Percentiles rank a stretch among this genome's conserved stretches.
Evolutionary conservation across 2,329 filamentous ascomycete species (phyloP).

Genomic region (Botrytis aclada): DNA sequence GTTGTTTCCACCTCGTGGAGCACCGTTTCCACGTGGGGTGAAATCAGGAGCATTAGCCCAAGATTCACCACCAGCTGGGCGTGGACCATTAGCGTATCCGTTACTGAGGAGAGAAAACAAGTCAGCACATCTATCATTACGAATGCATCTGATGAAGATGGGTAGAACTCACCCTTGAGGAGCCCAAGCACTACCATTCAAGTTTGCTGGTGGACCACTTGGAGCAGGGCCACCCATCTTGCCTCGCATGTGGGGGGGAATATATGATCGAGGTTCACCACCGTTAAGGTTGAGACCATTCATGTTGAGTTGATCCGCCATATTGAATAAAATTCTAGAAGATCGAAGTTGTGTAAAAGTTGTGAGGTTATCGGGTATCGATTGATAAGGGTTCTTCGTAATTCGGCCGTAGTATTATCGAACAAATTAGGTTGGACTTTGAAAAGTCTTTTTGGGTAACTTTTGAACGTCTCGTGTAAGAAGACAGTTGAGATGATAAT

Average conservation of each 20-base stretch:
- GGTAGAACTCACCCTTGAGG: conserved; percentile 48
- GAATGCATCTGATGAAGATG: neutral
- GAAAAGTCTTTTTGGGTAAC: conserved; percentile 12
- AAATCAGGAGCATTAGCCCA: conserved; percentile 41
- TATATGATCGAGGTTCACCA: conserved; percentile 66
- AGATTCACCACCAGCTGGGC: conserved; percentile 35
- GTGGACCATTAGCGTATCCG: conserved; percentile 41
- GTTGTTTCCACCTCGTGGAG: conserved; percentile 40
- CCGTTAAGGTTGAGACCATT: conserved; percentile 63
- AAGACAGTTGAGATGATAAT: conserved; percentile 32
- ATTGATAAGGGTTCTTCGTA: conserved; percentile 2
- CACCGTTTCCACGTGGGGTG: conserved; percentile 36
- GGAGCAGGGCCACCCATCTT: conserved; percentile 44
- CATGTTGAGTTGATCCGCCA: conserved; percentile 86
- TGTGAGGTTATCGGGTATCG: conserved; percentile 20
- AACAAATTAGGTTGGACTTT: conserved; percentile 16
- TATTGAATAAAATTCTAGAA: conserved; percentile 45
- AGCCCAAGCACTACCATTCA: conserved; percentile 63
- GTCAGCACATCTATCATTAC: neutral
- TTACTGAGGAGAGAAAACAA: conserved; percentile 45
- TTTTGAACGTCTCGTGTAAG: conserved; percentile 24
- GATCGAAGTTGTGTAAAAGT: conserved; percentile 20
- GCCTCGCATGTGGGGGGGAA: conserved; percentile 77
- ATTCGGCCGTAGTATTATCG: conserved; percentile 21
- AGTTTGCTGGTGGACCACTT: conserved; percentile 37